A percentile compares a stretch with the other conserved stretches of the same genome.
Conservation (phyloP, 306 rosid species). For the Elaeagnus macrophylla region DNA sequence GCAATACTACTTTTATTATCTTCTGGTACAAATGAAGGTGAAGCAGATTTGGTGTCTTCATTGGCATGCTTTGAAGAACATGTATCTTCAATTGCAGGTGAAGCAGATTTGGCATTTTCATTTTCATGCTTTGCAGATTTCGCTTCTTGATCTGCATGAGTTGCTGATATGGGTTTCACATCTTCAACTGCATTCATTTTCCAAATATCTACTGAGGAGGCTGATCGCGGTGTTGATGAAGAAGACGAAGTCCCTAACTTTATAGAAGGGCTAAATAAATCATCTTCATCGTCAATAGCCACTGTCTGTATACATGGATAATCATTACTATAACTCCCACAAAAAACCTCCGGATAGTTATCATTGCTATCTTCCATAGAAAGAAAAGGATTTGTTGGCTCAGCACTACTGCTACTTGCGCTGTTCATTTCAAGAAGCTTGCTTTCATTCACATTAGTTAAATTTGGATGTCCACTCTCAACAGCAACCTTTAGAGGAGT, state of each 20-base stretch:
- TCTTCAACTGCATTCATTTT: slow-evolving; percentile 7
- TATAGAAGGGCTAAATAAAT: slow-evolving; percentile 10
- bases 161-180: not conserved
- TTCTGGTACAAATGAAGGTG: slow-evolving; percentile 4
- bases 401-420: slow-evolving; percentile 11
- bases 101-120: slow-evolving; percentile 5
- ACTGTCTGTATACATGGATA: slow-evolving; percentile 7
- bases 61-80: not conserved
- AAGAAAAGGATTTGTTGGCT: slow-evolving; percentile 15
- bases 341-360: slow-evolving; percentile 5
- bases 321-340: slow-evolving; percentile 15
- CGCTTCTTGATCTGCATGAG: not conserved
- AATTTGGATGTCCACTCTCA: not conserved
- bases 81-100: not conserved
- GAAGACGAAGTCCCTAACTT: slow-evolving; percentile 13
- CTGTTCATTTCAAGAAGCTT: slow-evolving; percentile 10
- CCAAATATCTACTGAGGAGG: slow-evolving; percentile 21
- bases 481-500: slow-evolving; percentile 5
- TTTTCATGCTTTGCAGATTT: not conserved
- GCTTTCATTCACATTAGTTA: slow-evolving; percentile 4
- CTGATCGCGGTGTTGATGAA: slow-evolving; percentile 27
- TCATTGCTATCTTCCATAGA: slow-evolving; percentile 7
- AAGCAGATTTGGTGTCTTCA: not conserved
- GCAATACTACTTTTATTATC: slow-evolving; percentile 21
- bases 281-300: slow-evolving; percentile 15